Evolutionary conservation across 2,329 filamentous ascomycete species (phyloP), one percentile per base, ranked within the genome.

Genomic region (Penicillium aurantiogriseum): DNA sequence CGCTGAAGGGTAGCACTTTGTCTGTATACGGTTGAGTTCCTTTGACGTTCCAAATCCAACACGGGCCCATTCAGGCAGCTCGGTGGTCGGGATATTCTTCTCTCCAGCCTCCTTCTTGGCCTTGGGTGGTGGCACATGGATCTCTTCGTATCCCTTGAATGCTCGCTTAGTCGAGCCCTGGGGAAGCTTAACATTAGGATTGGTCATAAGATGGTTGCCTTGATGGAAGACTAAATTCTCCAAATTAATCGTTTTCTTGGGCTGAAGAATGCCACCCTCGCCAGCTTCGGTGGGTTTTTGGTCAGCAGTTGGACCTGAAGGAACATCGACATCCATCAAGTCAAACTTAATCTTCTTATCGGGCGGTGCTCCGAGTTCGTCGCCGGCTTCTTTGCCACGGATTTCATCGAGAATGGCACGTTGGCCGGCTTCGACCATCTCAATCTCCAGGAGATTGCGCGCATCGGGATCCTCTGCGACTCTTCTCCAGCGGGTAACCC

Each of bases 151-250:
- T 35, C 94, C 94, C 76, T 99, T 99, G 79, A 97, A 97, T 0
- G 90, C 91, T 47, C 92, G 86, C 75, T 97, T 97, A 0, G 91
- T 97, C 2, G 94, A 96, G 11, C 94, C 94, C 72, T 96, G 91
- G 0, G 94, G 94, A 21, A 99, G 82, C 62, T 90, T 89, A 46
- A 99, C 94, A 71, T 92, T 97, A 7, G 92, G 90, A 68, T 99
- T 99, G n/a, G 94, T 97, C 93, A 97, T 99, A 43, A 99, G 83
- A 79, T 99, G 94, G 69, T 97, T 99, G 52, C 94, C 94, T 76
- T 97, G 93, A 67, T 97, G 94, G 71, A 99, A 99, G 39, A 97
- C 85, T 35, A 99, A 85, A 68, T 97, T 97, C 57, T 99, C 93
- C 51, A 99, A 81, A 71, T 97, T 97, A 73, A 99, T 91, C 44